Base-by-base conservation (phyloP, 2,329 filamentous ascomycete species). In the Lachnellula occidentalis region DNA sequence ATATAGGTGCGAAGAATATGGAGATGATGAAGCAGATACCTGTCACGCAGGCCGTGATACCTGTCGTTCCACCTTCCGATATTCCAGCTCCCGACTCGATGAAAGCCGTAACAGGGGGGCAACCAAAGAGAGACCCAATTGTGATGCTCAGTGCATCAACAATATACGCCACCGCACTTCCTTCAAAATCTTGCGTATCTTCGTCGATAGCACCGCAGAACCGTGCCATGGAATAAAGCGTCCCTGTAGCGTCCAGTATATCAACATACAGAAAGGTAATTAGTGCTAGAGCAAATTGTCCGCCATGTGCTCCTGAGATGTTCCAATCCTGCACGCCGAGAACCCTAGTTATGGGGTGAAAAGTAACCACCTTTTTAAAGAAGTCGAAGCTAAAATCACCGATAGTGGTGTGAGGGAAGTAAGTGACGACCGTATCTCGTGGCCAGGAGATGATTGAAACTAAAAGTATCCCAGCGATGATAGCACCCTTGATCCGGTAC, bases 371-470 rank as follows among this genome's bases (percentile, higher is more conserved):
- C 68, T 90, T 80, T 70, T 88, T 90, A 80, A 95, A 95, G 72
- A 95, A 95, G 64, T 92, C 77, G 70, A 95, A 95, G 41, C 75
- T 75, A 64, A 78, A 78, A 69, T 92, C 76, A 41, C 90, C 90
- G 2, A 85, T 70, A 0, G 76, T 62, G 0, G 82, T 88, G 65
- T 92, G 77, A 0, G 90, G 89, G 73, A 95, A 95, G 70, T 87
- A 90, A 5, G 90, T 92, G 54, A 95, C 85, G 0, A 79, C 69
- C 0, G 90, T 92, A 17, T 76, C 74, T 22, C 90, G 82, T 0
- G 90, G 90, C 90, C 90, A 95, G 8, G 89, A 95, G 70, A 94
- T 90, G 71, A 95, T 86, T 59, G 86, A 90, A 54, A 95, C 90
- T 24, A 95, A 80, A 24, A 92, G 70, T 60, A 95, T 94, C 37